These are phyloP conservation scores for Acacia concinna DNA, from an alignment of 331 rosid species.

Conservation along the genomic window DNA sequence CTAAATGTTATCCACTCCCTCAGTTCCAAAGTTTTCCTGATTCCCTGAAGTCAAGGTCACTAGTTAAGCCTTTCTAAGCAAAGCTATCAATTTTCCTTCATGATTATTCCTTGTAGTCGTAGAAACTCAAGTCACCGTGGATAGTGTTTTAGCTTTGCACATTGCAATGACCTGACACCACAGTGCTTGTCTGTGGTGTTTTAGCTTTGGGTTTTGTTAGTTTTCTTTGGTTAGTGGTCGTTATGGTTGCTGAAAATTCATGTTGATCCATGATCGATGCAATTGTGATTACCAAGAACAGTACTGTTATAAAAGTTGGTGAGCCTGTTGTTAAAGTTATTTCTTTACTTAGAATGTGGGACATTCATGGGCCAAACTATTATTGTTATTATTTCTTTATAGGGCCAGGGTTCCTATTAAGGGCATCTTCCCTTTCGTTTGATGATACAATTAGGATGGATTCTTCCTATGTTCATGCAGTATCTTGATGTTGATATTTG, in stretches of 20 bases:
- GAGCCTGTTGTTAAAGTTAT: not conserved
- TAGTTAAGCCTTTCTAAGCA: not conserved
- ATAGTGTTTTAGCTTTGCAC: not conserved
- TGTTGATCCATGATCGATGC: not conserved
- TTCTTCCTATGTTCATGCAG: not conserved
- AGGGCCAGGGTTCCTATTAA: not conserved
- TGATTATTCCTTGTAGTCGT: not conserved
- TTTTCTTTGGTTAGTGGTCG: not conserved
- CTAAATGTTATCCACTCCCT: not conserved
- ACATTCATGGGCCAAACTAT: not conserved
- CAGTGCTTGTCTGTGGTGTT: not conserved
- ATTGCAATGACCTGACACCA: not conserved
- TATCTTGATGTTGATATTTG: not conserved
- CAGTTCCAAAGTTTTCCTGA: conserved; percentile 1
- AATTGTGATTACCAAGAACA: not conserved
- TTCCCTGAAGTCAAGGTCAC: conserved; percentile 5
- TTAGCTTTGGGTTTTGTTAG: not conserved
- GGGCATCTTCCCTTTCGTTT: conserved; percentile 6
- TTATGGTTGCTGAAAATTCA: not conserved
- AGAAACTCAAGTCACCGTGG: not conserved
- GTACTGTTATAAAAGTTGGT: not conserved
- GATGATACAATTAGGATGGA: not conserved
- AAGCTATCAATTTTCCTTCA: not conserved
- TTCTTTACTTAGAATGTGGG: not conserved
- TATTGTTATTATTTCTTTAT: not conserved